Percentiles rank a stretch among this genome's conserved stretches.
Conservation (phyloP, 2,329 filamentous ascomycete genomes). For the Ascocoryne sarcoides region DNA sequence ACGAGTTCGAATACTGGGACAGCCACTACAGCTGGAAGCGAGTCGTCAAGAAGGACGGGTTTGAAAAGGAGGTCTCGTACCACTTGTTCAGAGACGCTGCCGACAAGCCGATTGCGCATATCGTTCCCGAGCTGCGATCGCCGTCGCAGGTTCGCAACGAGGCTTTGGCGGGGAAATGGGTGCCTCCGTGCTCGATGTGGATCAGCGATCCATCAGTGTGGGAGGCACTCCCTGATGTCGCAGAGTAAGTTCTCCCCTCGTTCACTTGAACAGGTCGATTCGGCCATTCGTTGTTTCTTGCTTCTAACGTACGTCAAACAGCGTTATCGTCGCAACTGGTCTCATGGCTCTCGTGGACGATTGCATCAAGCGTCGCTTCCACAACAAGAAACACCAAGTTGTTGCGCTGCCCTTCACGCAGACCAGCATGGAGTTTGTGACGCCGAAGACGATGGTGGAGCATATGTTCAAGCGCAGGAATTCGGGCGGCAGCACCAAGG, state of each 20-base stretch:
- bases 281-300: not conserved
- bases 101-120: constrained; percentile 64
- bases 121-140: constrained; percentile 70
- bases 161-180: constrained; percentile 72
- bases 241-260: constrained; percentile 60
- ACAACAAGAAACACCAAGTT: constrained; percentile 31
- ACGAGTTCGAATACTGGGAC: constrained; percentile 94
- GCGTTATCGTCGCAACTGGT: constrained; percentile 79
- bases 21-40: constrained; percentile 78
- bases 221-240: constrained; percentile 62
- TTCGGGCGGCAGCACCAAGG: constrained; percentile 18
- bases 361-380: constrained; percentile 56
- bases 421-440: constrained; percentile 50
- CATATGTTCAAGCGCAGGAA: constrained; percentile 50
- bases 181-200: constrained; percentile 84
- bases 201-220: constrained; percentile 69
- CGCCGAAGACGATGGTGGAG: constrained; percentile 52
- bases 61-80: constrained; percentile 59
- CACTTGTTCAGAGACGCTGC: constrained; percentile 63
- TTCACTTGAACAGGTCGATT: too few species aligned
- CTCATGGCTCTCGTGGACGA: constrained; percentile 84
- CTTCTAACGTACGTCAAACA: constrained; percentile 30
- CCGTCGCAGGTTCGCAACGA: constrained; percentile 63
- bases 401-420: constrained; percentile 41
- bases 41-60: constrained; percentile 57